Evolutionary conservation across 2,329 filamentous ascomycete genomes (phyloP), one percentile per base, ranked within the genome.

Genomic region (Penicillium sp.): DNA sequence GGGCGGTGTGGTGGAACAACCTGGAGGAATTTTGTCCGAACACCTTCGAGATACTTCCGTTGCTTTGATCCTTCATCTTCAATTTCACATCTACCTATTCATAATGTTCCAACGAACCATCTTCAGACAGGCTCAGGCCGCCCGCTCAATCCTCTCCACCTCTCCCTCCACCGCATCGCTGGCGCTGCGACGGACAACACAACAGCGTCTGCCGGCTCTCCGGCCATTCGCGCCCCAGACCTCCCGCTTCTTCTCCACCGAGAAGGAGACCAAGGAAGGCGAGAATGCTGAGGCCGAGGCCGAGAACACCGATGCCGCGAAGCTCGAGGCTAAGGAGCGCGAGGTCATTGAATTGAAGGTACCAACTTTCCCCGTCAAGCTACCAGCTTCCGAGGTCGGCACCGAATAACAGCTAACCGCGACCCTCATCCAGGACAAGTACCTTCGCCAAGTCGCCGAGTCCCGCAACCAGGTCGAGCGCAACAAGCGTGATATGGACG

Each of bases 401-500:
- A 43, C 27, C 32, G n/a, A 24, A 16, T 10, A 42, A 31, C 44
- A 11, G 47, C 52, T 21, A 43, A 38, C 42, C 29, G 9, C 11
- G 10, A 16, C 2, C 10, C 13, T 16, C 9, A 10, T 21, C 47
- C 46, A 97, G 94, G 94, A 97, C 79, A 94, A 92, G 81, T 95
- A 92, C 77, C 85, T 97, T 60, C 93, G 94, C 73, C 89, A 90
- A 52, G 87, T 97, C 61, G 94, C 94, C 77, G 94, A 99, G 69
- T 97, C 95, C 85, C 91, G 91, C 73, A 99, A 97, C 79, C 89
- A 99, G 48, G 93, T 97, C 80, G 91, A 97, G 71, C 91, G 94
- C 71, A 96, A 91, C 42, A 85, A 88, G 74, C 91, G 94, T 71
- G 94, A 99, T 65, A 88, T 95, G 73, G 90, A 94, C 76, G 78